Percentiles rank a stretch among this genome's conserved stretches.
Evolutionary conservation across 495 filamentous ascomycete genomes (phyloP).

Genomic region (Hypomontagnella submonticulosa): DNA sequence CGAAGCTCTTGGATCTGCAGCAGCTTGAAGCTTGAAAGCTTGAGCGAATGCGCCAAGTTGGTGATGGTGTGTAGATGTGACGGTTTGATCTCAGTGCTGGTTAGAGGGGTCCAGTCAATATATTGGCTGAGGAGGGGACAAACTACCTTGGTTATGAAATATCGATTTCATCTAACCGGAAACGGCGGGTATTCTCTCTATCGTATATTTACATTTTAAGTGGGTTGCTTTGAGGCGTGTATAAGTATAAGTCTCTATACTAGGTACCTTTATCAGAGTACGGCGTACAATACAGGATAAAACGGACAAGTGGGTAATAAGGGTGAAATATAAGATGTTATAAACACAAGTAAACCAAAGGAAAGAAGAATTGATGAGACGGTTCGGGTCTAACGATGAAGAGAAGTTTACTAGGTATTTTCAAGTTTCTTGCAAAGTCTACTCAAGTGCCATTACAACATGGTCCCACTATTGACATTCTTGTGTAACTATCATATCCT

Average conservation of each 20-base stretch:
- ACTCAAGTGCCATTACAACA: neutral
- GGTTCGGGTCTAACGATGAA: too few relatives aligned
- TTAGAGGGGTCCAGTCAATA: constrained; percentile 18
- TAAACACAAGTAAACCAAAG: too few relatives aligned
- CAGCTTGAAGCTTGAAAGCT: constrained; percentile 36
- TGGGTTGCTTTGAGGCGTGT: neutral
- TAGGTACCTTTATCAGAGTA: neutral
- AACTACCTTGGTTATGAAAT: neutral
- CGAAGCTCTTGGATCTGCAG: constrained; percentile 42
- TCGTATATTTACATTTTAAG: neutral
- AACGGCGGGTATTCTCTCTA: constrained; percentile 13
- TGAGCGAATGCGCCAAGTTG: constrained; percentile 30
- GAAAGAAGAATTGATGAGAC: neutral
- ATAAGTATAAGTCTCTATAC: too few relatives aligned
- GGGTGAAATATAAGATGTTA: too few relatives aligned
- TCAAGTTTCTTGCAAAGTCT: constrained; percentile 8
- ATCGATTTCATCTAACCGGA: constrained; percentile 21
- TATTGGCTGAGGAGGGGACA: neutral
- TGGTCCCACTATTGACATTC: too few relatives aligned
- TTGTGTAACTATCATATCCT: neutral
- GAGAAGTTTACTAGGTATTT: too few relatives aligned
- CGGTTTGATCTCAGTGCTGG: constrained; percentile 20
- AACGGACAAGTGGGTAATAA: too few relatives aligned
- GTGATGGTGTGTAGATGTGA: constrained; percentile 38
- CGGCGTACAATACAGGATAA: too few relatives aligned